Conservation (phyloP, 2,329 filamentous ascomycete genomes). For the Emergomyces orientalis region DNA sequence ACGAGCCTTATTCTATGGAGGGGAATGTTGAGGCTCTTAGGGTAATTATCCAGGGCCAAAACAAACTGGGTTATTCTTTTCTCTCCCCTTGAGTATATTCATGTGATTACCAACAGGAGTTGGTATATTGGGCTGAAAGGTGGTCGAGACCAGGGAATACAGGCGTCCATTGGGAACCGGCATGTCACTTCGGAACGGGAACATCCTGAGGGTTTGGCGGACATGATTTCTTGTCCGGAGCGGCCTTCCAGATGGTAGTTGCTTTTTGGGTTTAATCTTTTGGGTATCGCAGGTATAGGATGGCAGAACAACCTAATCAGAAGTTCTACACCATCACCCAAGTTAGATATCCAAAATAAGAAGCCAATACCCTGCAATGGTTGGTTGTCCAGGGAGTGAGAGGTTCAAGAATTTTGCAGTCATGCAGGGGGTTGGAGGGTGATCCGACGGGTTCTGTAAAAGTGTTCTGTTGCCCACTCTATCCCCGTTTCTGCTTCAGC, state of each 20-base stretch:
- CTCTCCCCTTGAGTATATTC: background rate
- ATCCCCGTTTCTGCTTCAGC: background rate
- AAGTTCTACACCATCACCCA: background rate
- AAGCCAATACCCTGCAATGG: background rate
- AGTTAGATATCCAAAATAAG: background rate
- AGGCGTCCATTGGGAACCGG: background rate
- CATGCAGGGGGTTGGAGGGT: background rate
- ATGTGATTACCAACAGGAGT: background rate
- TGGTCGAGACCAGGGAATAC: background rate
- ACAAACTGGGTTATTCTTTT: background rate
- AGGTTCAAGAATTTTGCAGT: background rate
- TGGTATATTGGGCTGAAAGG: background rate
- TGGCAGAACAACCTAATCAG: background rate
- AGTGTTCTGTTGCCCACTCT: slow-evolving; percentile 8
- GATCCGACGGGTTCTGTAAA: background rate
- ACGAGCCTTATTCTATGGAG: background rate
- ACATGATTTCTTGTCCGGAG: background rate
- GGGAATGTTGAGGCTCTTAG: background rate
- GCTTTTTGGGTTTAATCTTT: background rate
- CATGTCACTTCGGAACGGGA: background rate
- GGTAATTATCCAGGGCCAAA: background rate
- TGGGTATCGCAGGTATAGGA: background rate
- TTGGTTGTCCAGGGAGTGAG: background rate
- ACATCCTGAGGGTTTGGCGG: background rate
- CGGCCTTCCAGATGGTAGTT: background rate